Conservation (phyloP, 1,284 basidiomycete genomes). For the Trametes versicolor region DNA sequence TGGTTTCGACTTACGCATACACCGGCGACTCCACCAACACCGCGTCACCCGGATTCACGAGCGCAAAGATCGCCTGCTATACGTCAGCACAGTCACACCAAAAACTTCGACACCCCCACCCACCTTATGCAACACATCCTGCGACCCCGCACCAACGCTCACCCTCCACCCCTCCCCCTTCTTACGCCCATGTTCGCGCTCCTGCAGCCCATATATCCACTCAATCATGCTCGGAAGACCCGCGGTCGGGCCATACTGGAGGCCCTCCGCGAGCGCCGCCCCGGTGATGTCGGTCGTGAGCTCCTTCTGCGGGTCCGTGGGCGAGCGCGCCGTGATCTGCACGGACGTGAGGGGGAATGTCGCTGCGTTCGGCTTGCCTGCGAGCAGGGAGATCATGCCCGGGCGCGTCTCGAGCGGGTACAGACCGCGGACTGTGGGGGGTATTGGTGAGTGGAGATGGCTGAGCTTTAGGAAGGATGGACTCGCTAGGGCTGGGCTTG, state of each 20-base stretch:
- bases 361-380: constrained; percentile 87
- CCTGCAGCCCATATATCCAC: constrained; percentile 78
- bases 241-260: constrained; percentile 84
- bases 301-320: constrained; percentile 54
- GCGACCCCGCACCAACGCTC: constrained; percentile 85
- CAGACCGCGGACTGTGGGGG: constrained; percentile 54
- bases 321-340: constrained; percentile 62
- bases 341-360: constrained; percentile 91
- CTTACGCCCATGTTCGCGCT: constrained; percentile 66
- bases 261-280: constrained; percentile 64
- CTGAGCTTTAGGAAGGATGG: neutral
- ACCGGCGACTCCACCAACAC: constrained; percentile 89
- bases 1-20: constrained; percentile 70
- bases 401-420: constrained; percentile 82
- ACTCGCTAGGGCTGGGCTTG: constrained; percentile 69
- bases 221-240: constrained; percentile 72
- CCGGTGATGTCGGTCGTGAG: constrained; percentile 62
- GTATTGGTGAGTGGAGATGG: neutral
- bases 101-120: constrained; percentile 11
- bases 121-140: constrained; percentile 91
- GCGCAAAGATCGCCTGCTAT: constrained; percentile 59
- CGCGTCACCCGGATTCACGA: constrained; percentile 85
- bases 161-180: constrained; percentile 74
- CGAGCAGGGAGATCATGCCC: constrained; percentile 88
- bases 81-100: neutral